Evolutionary conservation across 768 basidiomycete species (phyloP).

Genomic region (Mycena olivaceomarginata): DNA sequence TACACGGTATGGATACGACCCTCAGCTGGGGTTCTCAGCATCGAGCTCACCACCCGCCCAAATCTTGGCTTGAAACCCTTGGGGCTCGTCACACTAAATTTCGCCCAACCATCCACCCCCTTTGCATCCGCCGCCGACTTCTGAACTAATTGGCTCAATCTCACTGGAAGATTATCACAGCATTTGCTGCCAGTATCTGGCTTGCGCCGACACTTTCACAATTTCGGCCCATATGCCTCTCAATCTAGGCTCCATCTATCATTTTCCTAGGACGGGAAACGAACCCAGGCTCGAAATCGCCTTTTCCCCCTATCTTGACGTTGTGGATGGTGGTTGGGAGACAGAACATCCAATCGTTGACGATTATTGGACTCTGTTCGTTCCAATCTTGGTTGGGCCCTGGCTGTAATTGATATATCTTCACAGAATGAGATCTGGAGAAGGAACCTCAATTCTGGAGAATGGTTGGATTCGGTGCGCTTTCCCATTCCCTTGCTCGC

Average conservation of each 20-base stretch:
- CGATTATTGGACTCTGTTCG: too few relatives aligned
- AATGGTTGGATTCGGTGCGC: too few relatives aligned
- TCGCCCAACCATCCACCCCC: too few relatives aligned
- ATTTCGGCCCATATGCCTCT: background rate
- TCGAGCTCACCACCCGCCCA: slow-evolving; percentile 12
- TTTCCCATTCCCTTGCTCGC: too few relatives aligned
- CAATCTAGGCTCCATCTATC: background rate
- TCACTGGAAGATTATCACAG: background rate
- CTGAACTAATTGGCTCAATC: slow-evolving; percentile 11
- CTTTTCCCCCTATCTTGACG: background rate
- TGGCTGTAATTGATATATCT: too few relatives aligned
- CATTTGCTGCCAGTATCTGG: background rate
- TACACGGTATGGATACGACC: slow-evolving; percentile 15
- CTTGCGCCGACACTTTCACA: background rate
- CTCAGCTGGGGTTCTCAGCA: background rate
- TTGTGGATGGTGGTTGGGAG: too few relatives aligned
- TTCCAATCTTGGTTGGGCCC: too few relatives aligned
- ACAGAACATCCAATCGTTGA: too few relatives aligned
- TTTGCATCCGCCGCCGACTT: background rate
- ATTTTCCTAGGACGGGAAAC: background rate
- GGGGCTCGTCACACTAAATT: too few relatives aligned
- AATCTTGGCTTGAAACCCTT: background rate
- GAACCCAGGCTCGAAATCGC: background rate
- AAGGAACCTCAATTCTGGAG: background rate
- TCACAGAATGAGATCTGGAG: background rate